Evolutionary conservation across 495 filamentous ascomycete genomes (phyloP).

Genomic region (Acidiella bohemica): DNA sequence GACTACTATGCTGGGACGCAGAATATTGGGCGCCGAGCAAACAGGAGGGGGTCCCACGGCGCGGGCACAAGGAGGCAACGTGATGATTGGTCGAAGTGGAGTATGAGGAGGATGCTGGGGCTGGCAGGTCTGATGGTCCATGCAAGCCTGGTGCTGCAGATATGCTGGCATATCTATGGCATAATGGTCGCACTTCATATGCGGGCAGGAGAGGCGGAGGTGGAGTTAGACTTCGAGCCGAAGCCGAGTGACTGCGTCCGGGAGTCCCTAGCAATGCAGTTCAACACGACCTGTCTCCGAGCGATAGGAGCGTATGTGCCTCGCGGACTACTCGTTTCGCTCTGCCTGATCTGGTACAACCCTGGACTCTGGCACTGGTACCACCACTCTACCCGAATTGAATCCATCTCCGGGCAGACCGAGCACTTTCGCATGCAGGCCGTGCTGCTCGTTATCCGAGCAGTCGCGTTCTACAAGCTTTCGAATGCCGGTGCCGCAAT

Average conservation of each 20-base stretch:
- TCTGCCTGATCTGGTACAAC: slow-evolving; percentile 15
- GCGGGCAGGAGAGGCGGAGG: background rate
- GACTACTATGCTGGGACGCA: slow-evolving; percentile 61
- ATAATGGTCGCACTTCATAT: background rate
- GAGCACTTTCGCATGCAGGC: slow-evolving; percentile 15
- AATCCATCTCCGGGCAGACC: slow-evolving; percentile 9
- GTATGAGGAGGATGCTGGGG: slow-evolving; percentile 34
- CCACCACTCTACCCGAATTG: slow-evolving; percentile 15
- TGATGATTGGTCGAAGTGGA: slow-evolving; percentile 37
- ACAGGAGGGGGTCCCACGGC: slow-evolving; percentile 35
- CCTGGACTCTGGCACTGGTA: slow-evolving; percentile 14
- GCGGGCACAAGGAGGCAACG: slow-evolving; percentile 25
- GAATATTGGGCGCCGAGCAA: slow-evolving; percentile 57
- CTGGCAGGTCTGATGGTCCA: slow-evolving; percentile 42
- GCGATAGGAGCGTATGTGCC: slow-evolving; percentile 1
- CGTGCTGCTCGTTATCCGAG: slow-evolving; percentile 4
- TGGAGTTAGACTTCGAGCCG: slow-evolving; percentile 4
- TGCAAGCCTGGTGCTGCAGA: slow-evolving; percentile 22
- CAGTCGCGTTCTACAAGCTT: slow-evolving; percentile 8
- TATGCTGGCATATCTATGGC: slow-evolving; percentile 15
- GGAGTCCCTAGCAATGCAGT: background rate
- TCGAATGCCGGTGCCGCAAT: background rate
- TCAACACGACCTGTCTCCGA: slow-evolving; percentile 4
- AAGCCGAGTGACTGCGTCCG: slow-evolving; percentile 4
- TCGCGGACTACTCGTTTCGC: slow-evolving; percentile 4